Percentiles rank a stretch among this genome's conserved stretches.
These are phyloP conservation scores for Colletotrichum sansevieriae DNA, from an alignment of 2,329 filamentous ascomycete species.

Conservation along the genomic window DNA sequence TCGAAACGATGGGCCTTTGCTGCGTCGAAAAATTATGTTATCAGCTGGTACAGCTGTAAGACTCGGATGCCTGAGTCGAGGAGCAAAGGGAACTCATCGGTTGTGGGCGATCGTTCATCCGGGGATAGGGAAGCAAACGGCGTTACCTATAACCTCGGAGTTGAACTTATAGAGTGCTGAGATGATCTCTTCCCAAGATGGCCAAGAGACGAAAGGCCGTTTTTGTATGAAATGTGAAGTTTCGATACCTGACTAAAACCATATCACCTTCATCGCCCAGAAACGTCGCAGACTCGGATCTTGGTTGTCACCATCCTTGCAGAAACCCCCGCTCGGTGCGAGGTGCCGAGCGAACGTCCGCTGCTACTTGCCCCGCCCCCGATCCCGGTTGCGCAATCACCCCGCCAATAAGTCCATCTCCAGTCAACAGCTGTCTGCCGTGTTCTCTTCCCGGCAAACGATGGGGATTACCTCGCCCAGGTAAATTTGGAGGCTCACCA, in stretches of 20 bases:
- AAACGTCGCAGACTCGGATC: slow-evolving; percentile 3
- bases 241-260: slow-evolving; percentile 13
- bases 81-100: background rate
- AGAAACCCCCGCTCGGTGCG: background rate
- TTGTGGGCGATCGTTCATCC: background rate
- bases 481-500: background rate
- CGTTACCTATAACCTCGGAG: background rate
- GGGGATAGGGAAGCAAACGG: background rate
- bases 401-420: background rate
- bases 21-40: no score
- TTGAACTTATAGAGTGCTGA: background rate
- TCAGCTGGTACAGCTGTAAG: no score
- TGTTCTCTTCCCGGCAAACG: background rate
- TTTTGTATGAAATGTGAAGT: background rate
- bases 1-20: no score
- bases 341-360: background rate
- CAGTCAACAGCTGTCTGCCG: background rate
- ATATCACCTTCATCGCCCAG: background rate
- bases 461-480: background rate
- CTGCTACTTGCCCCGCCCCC: background rate
- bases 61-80: background rate
- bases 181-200: background rate
- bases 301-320: background rate
- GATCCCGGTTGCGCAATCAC: slow-evolving; percentile 7
- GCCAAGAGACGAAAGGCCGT: background rate